Evolutionary conservation across 805 yeast genomes (phyloP), one percentile per base, ranked within the genome.

Genomic region (Candida coleopterorum): DNA sequence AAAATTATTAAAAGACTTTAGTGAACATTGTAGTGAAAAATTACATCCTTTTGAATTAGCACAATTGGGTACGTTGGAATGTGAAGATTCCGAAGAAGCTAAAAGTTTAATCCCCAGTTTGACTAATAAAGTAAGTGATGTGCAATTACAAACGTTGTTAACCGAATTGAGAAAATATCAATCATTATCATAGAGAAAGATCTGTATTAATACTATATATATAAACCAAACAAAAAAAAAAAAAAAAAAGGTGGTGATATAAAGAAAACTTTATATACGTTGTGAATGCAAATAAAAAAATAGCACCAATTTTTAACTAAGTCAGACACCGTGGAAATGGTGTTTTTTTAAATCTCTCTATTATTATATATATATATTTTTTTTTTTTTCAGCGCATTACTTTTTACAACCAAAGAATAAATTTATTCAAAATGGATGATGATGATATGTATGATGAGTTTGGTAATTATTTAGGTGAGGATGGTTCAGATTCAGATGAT

Each of bases 1-100:
- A 55, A 85, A 84, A 48, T 65, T 93, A 44, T 70, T 93, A 53
- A 77, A 82, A 33, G 95, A 85, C 46, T 82, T 81, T 50, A 64
- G 75, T 28, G 39, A 45, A 16, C 49, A 46, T 37, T 57, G 53
- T 39, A 34, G 58, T 1, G 65, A 66, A 42, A 69, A 71, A 11
- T 62, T 93, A 50, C 98, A 93, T 66, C 97, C 98, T 1, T 93
- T 93, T 58, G 98, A 93, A 63, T 70, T 86, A 37, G 95, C 97
- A 1, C 97, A 93, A 61, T 66, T 83, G 42, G 90, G 94, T 0
- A 85, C 95, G 3, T 70, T 90, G 43, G 84, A 93, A 21, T 89
- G 97, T 62, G 98, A 90, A 54, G 97, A 90, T 44, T 88, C 95
- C 5, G 98, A 85, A 54, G 98, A 93, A 67, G 97, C 97, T 25